phyloP scores from a whole-genome alignment of 1,284 basidiomycete genomes.

The Mixia osmundae region DNA sequence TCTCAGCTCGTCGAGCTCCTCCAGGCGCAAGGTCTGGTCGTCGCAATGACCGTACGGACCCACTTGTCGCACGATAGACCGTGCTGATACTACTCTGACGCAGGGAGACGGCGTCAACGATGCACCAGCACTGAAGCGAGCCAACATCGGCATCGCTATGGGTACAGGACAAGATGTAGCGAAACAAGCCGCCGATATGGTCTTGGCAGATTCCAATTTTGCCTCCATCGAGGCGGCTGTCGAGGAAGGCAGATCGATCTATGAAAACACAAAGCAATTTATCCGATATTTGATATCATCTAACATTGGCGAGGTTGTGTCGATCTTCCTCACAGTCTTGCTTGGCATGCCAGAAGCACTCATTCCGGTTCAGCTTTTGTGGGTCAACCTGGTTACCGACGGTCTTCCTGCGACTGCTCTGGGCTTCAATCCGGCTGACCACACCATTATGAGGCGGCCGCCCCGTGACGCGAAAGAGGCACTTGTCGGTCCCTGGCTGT shows the following conservation, averaged over 20 bases:
- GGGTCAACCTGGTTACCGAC: constrained; percentile 90
- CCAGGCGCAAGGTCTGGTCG: constrained; percentile 75
- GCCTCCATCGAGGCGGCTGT: constrained; percentile 26
- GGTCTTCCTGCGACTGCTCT: constrained; percentile 93
- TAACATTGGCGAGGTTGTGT: constrained; percentile 20
- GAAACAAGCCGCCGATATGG: constrained; percentile 26
- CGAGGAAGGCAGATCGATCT: constrained; percentile 76
- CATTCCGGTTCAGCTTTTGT: constrained; percentile 89
- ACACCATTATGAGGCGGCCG: constrained; percentile 82
- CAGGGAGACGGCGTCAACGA: constrained; percentile 53
- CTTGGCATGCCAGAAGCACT: constrained; percentile 96
- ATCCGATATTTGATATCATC: constrained; percentile 41
- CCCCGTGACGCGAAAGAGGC: constrained; percentile 74
- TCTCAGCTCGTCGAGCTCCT: constrained; percentile 80
- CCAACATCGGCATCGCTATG: constrained; percentile 27
- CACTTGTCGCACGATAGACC: neutral
- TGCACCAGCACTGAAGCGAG: constrained; percentile 25
- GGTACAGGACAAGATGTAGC: constrained; percentile 25
- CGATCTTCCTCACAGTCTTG: constrained; percentile 89
- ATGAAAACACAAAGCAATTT: constrained; percentile 98
- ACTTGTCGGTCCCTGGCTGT: constrained; percentile 75
- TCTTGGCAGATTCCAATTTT: constrained; percentile 28
- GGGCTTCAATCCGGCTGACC: constrained; percentile 90
- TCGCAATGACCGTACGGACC: constrained; percentile 62
- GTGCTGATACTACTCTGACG: constrained; percentile 22